Base-by-base conservation (phyloP, 371 early-diverging fungal genomes). In the Mucor saturninus region DNA sequence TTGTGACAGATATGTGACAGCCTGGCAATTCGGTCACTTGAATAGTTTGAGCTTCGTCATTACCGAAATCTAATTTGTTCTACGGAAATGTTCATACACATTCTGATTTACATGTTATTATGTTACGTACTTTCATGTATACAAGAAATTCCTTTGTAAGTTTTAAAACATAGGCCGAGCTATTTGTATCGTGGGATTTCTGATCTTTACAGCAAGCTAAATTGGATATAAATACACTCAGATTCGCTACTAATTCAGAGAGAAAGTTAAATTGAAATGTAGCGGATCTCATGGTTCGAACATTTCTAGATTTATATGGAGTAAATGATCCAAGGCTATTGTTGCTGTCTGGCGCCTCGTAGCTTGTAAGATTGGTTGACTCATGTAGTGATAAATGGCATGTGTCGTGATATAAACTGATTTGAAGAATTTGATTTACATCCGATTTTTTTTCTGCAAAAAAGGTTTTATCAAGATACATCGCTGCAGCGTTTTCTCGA, bases 401-500 rank as follows among this genome's bases (percentile, higher is more conserved):
- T 8, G 31, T 29, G 50, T 62, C 63, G 29, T 50, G 56, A 11
- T 31, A 40, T 28, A 62, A 21, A 26, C 38, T 56, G 5, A 62
- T 39, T 26, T 56, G 56, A 21, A 62, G 50, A 14, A 56, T 49
- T 5, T 32, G 49, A n/a, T 30, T 56, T 28, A 11, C 50, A 4
- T 49, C 38, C 1, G 56, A 39, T 10, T 48, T 14, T 1, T 38
- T 38, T 2, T 32, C 26, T 5, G 30, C 10, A 32, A 49, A 55
- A 21, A 56, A 11, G n/a, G 28, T 49, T 8, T 50, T 49, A 29
- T 62, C 62, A 29, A 37, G 32, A 35, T 56, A 40, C 28, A 62
- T 32, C 3, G 63, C 63, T 11, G 56, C 30, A 2, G 63, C 63
- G 40, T 56, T 56, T 0, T 62, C 56, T 7, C 63, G 63, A 3